These are phyloP conservation scores for Cystofilobasidium bisporidii DNA, from an alignment of 768 basidiomycete species.

Conservation along the genomic window DNA sequence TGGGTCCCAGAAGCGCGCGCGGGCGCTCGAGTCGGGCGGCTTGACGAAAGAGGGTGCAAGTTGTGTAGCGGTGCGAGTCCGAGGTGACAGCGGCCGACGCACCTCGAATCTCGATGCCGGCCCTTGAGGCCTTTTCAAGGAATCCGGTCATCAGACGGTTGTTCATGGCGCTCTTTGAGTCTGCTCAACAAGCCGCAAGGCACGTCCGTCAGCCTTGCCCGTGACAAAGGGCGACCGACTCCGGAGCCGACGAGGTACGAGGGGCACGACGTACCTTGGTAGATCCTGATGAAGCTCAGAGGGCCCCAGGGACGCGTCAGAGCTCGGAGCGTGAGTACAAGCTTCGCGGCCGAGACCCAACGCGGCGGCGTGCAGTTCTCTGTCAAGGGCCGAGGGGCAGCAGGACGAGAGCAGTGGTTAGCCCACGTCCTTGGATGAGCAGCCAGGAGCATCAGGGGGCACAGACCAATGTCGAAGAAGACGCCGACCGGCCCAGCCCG, in stretches of 20 bases:
- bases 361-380: constrained; percentile 2
- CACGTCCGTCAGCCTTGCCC: too few relatives aligned
- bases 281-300: constrained; percentile 8
- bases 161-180: neutral
- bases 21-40: too few relatives aligned
- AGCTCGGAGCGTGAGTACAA: constrained; percentile 4
- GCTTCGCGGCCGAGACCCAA: neutral
- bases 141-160: neutral
- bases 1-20: too few relatives aligned
- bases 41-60: too few relatives aligned
- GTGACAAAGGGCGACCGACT: too few relatives aligned
- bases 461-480: neutral
- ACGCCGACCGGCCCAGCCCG: neutral
- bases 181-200: too few relatives aligned
- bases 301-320: constrained; percentile 14
- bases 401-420: too few relatives aligned
- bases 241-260: too few relatives aligned
- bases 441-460: too few relatives aligned
- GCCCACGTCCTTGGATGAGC: neutral
- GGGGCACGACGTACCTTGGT: neutral
- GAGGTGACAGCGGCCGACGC: too few relatives aligned
- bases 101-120: neutral
- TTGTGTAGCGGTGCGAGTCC: too few relatives aligned
- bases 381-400: neutral
- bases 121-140: neutral